Evolutionary conservation across 148 eudicot species (phyloP), one percentile per base, ranked within the genome.

Genomic region (Talinum fruticosum): DNA sequence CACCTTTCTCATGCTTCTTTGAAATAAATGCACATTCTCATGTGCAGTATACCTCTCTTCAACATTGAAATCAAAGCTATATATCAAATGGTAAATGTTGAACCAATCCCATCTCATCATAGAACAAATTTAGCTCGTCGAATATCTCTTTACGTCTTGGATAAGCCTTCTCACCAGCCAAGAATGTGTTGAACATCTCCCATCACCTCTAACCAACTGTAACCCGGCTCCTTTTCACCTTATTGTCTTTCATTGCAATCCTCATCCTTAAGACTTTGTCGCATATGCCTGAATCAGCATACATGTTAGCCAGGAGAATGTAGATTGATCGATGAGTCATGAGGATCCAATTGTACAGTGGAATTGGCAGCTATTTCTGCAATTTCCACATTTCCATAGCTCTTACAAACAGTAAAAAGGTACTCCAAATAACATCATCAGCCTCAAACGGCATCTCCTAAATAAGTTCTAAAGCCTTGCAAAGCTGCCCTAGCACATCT

Each of bases 221-320:
- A 93, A 15, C 99, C 99, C 3, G 99, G 94, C 83, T 96, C 97
- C 84, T 96, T 54, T 91, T 96, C 29, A 91, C 76, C 74, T 89
- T 82, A 68, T 80, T 61, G 44, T 71, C 32, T 81, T 85, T 85
- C 99, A 93, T 93, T 18, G 71, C 62, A 30, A 76, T 85, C 83
- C 99, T 89, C 81, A 90, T 61, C 68, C 78, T 77, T 0, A 85
- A 82, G 36, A 88, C 94, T 77, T 85, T 77, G 30, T 80, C 73
- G 97, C 99, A 96, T 92, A 91, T 93, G 57, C 88, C 97, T 34
- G 90, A 90, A 85, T 89, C 90, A 77, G 97, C 94, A 75, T 93
- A 93, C 26, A 93, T 82, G 79, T 87, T 88, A 2, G 92, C 87
- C 44, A 96, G 75, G 10, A 93, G 93, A 69, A 90, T 81, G 83